phyloP scores from a whole-genome alignment of 2,329 filamentous ascomycete genomes.

The Trichoderma afroharzianum region DNA sequence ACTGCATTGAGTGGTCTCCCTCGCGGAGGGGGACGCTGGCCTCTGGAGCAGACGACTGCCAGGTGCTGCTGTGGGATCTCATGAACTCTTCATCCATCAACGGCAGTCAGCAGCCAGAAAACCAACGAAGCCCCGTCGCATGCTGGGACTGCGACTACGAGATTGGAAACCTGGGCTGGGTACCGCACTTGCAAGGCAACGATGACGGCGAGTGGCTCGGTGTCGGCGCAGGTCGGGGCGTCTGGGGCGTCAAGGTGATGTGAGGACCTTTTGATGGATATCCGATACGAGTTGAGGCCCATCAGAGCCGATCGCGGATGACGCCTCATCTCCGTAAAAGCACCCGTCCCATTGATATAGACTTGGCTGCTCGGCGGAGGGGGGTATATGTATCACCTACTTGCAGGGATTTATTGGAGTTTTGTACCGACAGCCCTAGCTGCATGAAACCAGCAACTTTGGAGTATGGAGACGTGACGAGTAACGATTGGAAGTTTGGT shows the following conservation, averaged over 20 bases:
- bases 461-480: slow-evolving; percentile 16
- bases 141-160: slow-evolving; percentile 86
- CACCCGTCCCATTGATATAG: slow-evolving; percentile 13
- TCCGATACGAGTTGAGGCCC: background rate
- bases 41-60: slow-evolving; percentile 85
- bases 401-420: slow-evolving; percentile 8
- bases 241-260: slow-evolving; percentile 66
- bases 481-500: slow-evolving; percentile 15
- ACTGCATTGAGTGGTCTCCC: slow-evolving; percentile 95
- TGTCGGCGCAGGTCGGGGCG: slow-evolving; percentile 73
- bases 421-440: slow-evolving; percentile 14
- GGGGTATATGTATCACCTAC: slow-evolving; percentile 11
- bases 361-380: background rate
- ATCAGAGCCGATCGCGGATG: background rate
- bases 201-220: slow-evolving; percentile 82
- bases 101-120: slow-evolving; percentile 51
- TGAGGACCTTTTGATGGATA: slow-evolving; percentile 21
- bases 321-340: background rate
- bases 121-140: slow-evolving; percentile 64
- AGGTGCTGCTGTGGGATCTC: slow-evolving; percentile 92
- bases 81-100: slow-evolving; percentile 53
- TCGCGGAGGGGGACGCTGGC: slow-evolving; percentile 81
- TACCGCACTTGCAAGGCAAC: slow-evolving; percentile 63
- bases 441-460: background rate
- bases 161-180: slow-evolving; percentile 81